Percentiles rank a stretch among this genome's conserved stretches.
These are phyloP conservation scores for Macrocybe gigantea DNA, from an alignment of 768 basidiomycete species.

Conservation along the genomic window DNA sequence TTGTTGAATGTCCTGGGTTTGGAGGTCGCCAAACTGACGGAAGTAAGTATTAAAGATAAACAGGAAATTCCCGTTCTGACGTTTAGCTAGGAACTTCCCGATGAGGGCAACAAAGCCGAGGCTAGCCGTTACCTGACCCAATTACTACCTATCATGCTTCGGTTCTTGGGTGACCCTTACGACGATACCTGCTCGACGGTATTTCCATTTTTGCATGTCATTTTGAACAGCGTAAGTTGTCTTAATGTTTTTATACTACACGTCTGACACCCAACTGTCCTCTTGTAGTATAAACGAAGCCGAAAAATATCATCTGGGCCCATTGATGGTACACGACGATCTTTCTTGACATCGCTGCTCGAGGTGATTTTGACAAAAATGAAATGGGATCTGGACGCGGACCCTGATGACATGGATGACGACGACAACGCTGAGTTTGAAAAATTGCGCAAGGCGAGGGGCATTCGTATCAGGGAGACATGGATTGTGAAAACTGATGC, in stretches of 20 bases:
- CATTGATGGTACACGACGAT: constrained; percentile 58
- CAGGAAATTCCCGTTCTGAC: not conserved
- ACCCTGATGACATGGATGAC: constrained; percentile 80
- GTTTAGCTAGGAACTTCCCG: constrained; percentile 46
- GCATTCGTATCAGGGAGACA: not conserved
- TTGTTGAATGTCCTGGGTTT: constrained; percentile 76
- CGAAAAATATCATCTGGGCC: constrained; percentile 56
- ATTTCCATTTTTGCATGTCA: constrained; percentile 70
- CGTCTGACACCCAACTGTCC: constrained; percentile 3
- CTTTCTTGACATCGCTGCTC: constrained; percentile 76
- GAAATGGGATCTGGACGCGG: constrained; percentile 83
- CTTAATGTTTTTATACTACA: not conserved
- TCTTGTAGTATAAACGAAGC: constrained; percentile 69
- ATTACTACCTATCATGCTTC: constrained; percentile 75
- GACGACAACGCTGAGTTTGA: constrained; percentile 84
- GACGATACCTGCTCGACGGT: constrained; percentile 87
- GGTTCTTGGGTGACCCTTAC: constrained; percentile 85
- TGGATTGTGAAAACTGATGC: constrained; percentile 1
- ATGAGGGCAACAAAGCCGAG: constrained; percentile 56
- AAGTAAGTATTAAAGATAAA: constrained; percentile 44
- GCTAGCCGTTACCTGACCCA: constrained; percentile 59
- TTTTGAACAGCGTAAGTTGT: constrained; percentile 65
- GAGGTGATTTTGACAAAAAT: constrained; percentile 80
- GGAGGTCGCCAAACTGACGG: constrained; percentile 79
- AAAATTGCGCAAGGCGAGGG: constrained; percentile 70